Conservation (phyloP, 345 rosid species). For the Odontarrhena argentea region DNA sequence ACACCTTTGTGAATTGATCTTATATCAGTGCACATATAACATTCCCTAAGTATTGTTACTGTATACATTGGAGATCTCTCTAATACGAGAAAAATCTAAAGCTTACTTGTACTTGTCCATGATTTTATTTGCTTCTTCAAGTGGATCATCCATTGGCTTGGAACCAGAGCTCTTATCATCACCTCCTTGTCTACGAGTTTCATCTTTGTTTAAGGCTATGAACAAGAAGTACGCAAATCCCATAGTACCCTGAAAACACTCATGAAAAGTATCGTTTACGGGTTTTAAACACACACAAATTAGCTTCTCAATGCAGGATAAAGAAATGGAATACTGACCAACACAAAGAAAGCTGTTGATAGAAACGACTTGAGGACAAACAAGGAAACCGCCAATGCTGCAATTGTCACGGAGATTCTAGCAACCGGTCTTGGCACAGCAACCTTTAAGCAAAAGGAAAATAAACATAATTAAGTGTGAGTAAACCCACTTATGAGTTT, state of each 20-base stretch:
- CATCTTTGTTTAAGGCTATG: slow-evolving; percentile 85
- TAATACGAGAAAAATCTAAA: background rate
- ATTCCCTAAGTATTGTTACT: slow-evolving; percentile 6
- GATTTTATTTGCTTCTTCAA: slow-evolving; percentile 87
- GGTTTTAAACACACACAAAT: background rate
- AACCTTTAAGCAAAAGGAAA: slow-evolving; percentile 40
- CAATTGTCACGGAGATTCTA: slow-evolving; percentile 55
- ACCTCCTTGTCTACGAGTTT: slow-evolving; percentile 53
- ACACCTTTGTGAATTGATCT: slow-evolving; percentile 1
- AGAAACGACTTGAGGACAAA: slow-evolving; percentile 68
- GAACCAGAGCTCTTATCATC: slow-evolving; percentile 35
- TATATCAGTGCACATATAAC: slow-evolving; percentile 5
- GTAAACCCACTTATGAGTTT: background rate
- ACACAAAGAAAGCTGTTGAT: slow-evolving; percentile 77
- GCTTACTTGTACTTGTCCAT: slow-evolving; percentile 89
- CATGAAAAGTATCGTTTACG: background rate
- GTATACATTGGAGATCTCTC: slow-evolving; percentile 16
- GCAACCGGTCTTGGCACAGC: slow-evolving; percentile 69
- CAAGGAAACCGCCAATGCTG: slow-evolving; percentile 50
- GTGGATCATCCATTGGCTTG: slow-evolving; percentile 47
- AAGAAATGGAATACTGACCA: slow-evolving; percentile 51
- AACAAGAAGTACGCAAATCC: slow-evolving; percentile 81
- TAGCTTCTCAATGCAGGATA: background rate
- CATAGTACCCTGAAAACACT: slow-evolving; percentile 73
- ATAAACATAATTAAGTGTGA: background rate